Evolutionary conservation across 2,329 filamentous ascomycete genomes (phyloP).

Genomic region (Domatiomyces globalis): DNA sequence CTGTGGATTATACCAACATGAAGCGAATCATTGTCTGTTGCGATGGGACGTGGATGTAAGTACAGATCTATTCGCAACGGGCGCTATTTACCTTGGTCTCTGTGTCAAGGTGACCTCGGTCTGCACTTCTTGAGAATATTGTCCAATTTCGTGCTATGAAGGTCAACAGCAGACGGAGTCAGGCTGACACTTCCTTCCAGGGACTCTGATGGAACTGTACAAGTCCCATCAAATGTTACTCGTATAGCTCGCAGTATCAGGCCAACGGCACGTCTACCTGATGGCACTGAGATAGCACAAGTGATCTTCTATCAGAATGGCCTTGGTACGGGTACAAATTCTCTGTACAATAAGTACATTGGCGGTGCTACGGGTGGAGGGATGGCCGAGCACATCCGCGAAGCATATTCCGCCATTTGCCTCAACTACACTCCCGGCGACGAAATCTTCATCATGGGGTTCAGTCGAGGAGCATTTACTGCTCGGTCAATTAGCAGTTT

Average conservation of each 20-base stretch:
- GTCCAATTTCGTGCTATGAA: not conserved
- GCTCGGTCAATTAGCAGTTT: slow-evolving; percentile 25
- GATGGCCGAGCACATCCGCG: slow-evolving; percentile 17
- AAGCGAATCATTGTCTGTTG: slow-evolving; percentile 24
- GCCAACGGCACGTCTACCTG: slow-evolving; percentile 17
- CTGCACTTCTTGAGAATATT: not conserved
- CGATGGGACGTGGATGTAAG: slow-evolving; percentile 23
- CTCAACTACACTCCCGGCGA: slow-evolving; percentile 25
- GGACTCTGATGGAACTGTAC: slow-evolving; percentile 20
- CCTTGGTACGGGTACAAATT: slow-evolving; percentile 19
- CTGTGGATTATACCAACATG: not conserved
- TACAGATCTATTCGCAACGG: not conserved
- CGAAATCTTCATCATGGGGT: slow-evolving; percentile 26
- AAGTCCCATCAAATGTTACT: slow-evolving; percentile 23
- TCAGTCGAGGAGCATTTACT: slow-evolving; percentile 27
- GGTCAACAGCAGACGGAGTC: not conserved
- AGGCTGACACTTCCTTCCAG: not conserved
- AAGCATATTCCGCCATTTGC: slow-evolving; percentile 22
- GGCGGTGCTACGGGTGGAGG: slow-evolving; percentile 19
- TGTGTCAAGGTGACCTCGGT: not conserved
- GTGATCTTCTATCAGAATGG: slow-evolving; percentile 25
- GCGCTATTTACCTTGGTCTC: too few relatives aligned
- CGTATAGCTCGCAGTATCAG: slow-evolving; percentile 22
- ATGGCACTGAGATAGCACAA: slow-evolving; percentile 16
- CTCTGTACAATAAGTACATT: slow-evolving; percentile 18